Evolutionary conservation across 1,139 yeast species (phyloP), one percentile per base, ranked within the genome.

Genomic region (Kluyveromyces sp.): DNA sequence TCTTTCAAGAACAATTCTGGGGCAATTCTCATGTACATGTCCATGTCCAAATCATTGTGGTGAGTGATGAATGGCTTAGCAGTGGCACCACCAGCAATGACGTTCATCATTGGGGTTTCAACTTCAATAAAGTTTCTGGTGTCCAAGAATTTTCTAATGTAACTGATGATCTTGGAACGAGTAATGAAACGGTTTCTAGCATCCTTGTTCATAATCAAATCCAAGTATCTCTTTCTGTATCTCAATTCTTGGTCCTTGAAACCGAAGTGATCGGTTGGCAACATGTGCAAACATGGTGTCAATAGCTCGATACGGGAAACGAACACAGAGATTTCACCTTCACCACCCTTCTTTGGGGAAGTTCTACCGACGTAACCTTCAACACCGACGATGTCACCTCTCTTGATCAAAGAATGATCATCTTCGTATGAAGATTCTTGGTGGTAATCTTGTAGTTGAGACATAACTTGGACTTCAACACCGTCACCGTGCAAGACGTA

Each of bases 71-170:
- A 92, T 35, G 98, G 98, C 75, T 89, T 92, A 59, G 98, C 98
- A 53, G 97, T 92, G 60, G 98, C 98, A 72, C 98, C 98, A 68
- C 98, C 98, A 48, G 98, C 97, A 69, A 92, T 89, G 58, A 88
- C 86, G 72, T 92, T 92, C 94, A 92, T 84, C 86, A 92, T 92
- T 63, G 98, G 98, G 50, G 98, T 92, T 74, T 92, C 98, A 54
- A 92, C 98, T 75, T 92, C 98, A 58, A 88, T 74, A 67, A 86
- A 92, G 54, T 83, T 86, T 70, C 96, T 79, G 58, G 68, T 64
- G 69, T 92, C 97, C 65, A 92, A 79, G 71, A 88, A 92, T 54
- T 72, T 74, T 74, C 98, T 87, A 59, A 92, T 84, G 72, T 77
- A 90, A 50, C 85, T 74, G 66, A 92, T 89, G 67, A 92, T 90